Evolutionary conservation across 1,284 basidiomycete species (phyloP).

Genomic region (Cryptococcus hybrid): DNA sequence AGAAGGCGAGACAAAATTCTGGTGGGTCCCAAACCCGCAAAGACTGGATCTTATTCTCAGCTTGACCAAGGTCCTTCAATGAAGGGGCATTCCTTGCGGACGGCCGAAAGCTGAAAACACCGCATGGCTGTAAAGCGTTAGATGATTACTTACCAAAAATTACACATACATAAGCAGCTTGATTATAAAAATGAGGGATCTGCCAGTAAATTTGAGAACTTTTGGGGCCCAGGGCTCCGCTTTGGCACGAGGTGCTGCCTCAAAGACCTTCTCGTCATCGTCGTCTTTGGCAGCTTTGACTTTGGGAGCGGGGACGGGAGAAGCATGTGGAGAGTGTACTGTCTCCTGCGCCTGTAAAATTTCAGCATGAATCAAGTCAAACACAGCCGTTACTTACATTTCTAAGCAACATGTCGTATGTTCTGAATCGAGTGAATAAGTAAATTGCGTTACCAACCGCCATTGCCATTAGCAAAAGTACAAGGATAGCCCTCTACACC

Average conservation of each 20-base stretch:
- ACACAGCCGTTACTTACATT: slow-evolving; percentile 23
- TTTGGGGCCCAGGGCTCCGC: background rate
- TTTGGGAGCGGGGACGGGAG: slow-evolving; percentile 31
- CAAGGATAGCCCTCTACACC: slow-evolving; percentile 27
- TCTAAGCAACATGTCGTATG: slow-evolving; percentile 45
- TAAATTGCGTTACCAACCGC: slow-evolving; percentile 37
- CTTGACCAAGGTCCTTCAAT: background rate
- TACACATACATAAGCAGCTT: no score
- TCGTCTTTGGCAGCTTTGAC: slow-evolving; percentile 1
- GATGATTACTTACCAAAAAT: no score
- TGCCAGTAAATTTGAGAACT: slow-evolving; percentile 5
- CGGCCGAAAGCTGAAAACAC: slow-evolving; percentile 32
- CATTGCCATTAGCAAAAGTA: slow-evolving; percentile 23
- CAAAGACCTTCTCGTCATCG: slow-evolving; percentile 15
- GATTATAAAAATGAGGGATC: background rate
- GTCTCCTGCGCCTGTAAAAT: slow-evolving; percentile 25
- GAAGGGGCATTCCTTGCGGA: slow-evolving; percentile 7
- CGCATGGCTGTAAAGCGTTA: slow-evolving; percentile 15
- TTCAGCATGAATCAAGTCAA: background rate
- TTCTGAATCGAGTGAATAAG: slow-evolving; percentile 42
- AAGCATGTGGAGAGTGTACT: slow-evolving; percentile 37
- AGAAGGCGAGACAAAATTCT: slow-evolving; percentile 48
- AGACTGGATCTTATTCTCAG: slow-evolving; percentile 39
- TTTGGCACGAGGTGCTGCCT: background rate
- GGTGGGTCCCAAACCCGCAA: slow-evolving; percentile 49